Conservation (phyloP, 139 green algal species). For the Coelastrella sp. region DNA sequence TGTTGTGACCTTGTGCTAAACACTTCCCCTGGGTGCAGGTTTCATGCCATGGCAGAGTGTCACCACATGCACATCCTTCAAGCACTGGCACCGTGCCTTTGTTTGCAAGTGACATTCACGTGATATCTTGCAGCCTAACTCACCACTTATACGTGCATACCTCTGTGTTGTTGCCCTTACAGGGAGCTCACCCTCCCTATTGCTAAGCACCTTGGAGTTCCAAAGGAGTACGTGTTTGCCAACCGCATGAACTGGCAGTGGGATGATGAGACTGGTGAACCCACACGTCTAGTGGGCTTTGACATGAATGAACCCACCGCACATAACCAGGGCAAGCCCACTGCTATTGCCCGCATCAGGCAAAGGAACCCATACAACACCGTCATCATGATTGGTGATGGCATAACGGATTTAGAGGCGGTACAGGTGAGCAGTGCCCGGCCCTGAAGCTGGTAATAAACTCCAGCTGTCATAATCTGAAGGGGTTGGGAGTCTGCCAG, state of each 20-base stretch:
- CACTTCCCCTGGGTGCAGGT: too few relatives aligned
- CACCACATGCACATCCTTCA: too few relatives aligned
- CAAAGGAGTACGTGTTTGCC: constrained; percentile 74
- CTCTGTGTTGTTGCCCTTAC: constrained; percentile 2
- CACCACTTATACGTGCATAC: not conserved
- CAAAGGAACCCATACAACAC: constrained; percentile 76
- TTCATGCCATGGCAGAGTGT: too few relatives aligned
- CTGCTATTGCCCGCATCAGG: constrained; percentile 64
- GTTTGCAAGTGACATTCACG: too few relatives aligned
- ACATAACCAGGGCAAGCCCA: constrained; percentile 65
- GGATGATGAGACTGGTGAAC: constrained; percentile 71
- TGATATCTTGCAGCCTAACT: too few relatives aligned
- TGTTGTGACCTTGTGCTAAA: too few relatives aligned
- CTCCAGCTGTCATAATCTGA: too few relatives aligned
- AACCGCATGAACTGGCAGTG: constrained; percentile 84
- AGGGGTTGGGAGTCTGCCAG: too few relatives aligned
- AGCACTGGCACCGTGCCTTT: too few relatives aligned
- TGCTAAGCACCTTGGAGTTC: constrained; percentile 69
- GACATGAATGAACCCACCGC: constrained; percentile 71
- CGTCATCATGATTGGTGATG: constrained; percentile 82
- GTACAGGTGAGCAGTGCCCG: too few relatives aligned
- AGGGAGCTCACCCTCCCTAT: constrained; percentile 81
- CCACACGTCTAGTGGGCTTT: constrained; percentile 74
- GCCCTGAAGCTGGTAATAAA: too few relatives aligned
- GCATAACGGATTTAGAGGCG: constrained; percentile 74